These are phyloP conservation scores for Aspergillus heteromorphus DNA, from an alignment of 495 filamentous ascomycete genomes.

Conservation along the genomic window DNA sequence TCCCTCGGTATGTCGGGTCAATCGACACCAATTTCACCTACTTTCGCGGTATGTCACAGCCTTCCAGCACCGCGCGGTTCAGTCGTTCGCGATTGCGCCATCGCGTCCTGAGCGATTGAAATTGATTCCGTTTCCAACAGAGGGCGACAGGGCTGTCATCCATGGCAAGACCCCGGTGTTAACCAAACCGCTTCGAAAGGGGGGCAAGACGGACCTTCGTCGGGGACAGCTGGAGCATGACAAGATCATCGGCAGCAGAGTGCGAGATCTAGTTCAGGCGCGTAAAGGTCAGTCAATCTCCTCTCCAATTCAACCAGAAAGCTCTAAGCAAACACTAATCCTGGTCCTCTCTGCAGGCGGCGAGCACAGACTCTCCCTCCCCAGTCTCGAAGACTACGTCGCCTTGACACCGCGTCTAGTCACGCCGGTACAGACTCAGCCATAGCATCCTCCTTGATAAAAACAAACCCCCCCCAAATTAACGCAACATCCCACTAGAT, in stretches of 20 bases:
- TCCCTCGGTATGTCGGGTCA: conserved; percentile 19
- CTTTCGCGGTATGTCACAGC: conserved; percentile 28
- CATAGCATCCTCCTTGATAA: background rate
- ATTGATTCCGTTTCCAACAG: conserved; percentile 27
- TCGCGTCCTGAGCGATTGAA: conserved; percentile 1
- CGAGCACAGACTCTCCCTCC: conserved; percentile 51
- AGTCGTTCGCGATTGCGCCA: conserved; percentile 2
- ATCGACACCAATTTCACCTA: conserved; percentile 39
- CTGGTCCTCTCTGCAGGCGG: conserved; percentile 21
- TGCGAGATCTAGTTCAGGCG: conserved; percentile 50
- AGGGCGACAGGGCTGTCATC: conserved; percentile 55
- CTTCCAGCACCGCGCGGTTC: background rate
- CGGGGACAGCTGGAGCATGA: conserved; percentile 50
- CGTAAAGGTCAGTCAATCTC: conserved; percentile 34
- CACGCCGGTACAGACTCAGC: conserved; percentile 55
- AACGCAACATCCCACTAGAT: conserved; percentile 46
- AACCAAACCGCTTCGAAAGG: conserved; percentile 42
- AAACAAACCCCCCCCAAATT: conserved; percentile 11
- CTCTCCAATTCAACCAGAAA: background rate
- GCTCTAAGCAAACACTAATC: background rate
- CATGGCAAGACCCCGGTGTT: conserved; percentile 46
- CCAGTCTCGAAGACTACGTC: conserved; percentile 69
- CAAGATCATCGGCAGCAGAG: conserved; percentile 57
- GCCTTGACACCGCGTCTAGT: conserved; percentile 57
- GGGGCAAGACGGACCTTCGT: conserved; percentile 41